phyloP scores from a whole-genome alignment of 768 basidiomycete genomes.

The Royoungia palumana region DNA sequence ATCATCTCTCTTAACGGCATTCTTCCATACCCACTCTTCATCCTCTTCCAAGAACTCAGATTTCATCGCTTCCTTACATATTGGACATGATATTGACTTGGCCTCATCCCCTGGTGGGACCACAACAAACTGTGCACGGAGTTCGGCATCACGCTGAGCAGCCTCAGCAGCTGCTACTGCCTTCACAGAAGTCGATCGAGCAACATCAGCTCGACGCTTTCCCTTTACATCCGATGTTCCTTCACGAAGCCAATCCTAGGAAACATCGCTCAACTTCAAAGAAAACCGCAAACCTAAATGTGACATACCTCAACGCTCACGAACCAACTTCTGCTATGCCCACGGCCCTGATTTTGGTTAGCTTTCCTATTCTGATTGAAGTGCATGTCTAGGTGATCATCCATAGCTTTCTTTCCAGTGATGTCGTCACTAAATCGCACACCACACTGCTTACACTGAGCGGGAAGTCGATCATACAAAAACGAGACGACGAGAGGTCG shows the following conservation, averaged over 20 bases:
- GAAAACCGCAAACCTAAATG: not conserved
- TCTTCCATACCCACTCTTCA: constrained; percentile 98
- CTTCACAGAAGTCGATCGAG: constrained; percentile 51
- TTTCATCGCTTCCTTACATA: constrained; percentile 93
- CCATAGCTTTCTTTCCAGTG: constrained; percentile 70
- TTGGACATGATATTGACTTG: constrained; percentile 80
- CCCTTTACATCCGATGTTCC: constrained; percentile 57
- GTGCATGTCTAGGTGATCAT: constrained; percentile 94
- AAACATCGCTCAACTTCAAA: constrained; percentile 10
- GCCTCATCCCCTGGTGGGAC: constrained; percentile 91
- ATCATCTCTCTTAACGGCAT: constrained; percentile 82
- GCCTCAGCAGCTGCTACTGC: constrained; percentile 58
- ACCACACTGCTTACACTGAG: constrained; percentile 93
- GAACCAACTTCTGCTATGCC: constrained; percentile 90
- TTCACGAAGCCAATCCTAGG: constrained; percentile 88
- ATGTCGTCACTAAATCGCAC: constrained; percentile 75
- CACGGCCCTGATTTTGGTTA: constrained; percentile 73
- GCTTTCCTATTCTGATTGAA: constrained; percentile 89
- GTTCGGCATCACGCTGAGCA: constrained; percentile 72
- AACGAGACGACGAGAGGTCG: constrained; percentile 61
- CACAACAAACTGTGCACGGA: constrained; percentile 75
- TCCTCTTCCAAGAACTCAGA: constrained; percentile 92
- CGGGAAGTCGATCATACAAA: constrained; percentile 69
- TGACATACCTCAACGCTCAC: constrained; percentile 68
- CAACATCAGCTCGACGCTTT: constrained; percentile 59